Evolutionary conservation across 495 filamentous ascomycete genomes (phyloP).

Genomic region (Xanthoparmelia taractica): DNA sequence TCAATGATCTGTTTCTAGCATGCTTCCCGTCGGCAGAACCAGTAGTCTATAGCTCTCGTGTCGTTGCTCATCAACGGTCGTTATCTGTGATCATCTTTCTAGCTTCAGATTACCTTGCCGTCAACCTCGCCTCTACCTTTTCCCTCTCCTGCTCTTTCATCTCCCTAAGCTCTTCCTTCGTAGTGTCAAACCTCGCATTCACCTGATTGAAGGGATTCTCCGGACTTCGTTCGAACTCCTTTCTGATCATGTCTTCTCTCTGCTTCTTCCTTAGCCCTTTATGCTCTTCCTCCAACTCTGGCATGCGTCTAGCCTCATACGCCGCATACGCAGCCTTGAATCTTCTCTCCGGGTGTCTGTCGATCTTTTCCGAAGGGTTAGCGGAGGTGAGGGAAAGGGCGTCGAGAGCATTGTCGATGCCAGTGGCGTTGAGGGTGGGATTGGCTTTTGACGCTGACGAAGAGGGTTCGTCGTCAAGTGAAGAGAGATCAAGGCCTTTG

Average conservation of each 20-base stretch:
- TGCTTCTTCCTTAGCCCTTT: slow-evolving; percentile 71
- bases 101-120: slow-evolving; percentile 15
- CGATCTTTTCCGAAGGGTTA: slow-evolving; percentile 54
- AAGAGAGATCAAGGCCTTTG: slow-evolving; percentile 59
- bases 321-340: slow-evolving; percentile 82
- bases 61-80: background rate
- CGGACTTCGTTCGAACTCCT: slow-evolving; percentile 85
- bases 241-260: slow-evolving; percentile 66
- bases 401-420: slow-evolving; percentile 87
- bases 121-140: slow-evolving; percentile 67
- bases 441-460: slow-evolving; percentile 36
- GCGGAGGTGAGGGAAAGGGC: slow-evolving; percentile 58
- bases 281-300: slow-evolving; percentile 76
- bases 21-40: background rate
- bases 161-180: slow-evolving; percentile 66
- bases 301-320: slow-evolving; percentile 74
- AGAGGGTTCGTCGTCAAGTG: slow-evolving; percentile 53
- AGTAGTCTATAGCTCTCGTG: background rate
- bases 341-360: slow-evolving; percentile 76
- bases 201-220: slow-evolving; percentile 94
- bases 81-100: background rate
- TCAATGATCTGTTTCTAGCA: background rate
- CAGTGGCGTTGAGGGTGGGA: slow-evolving; percentile 62
- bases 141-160: slow-evolving; percentile 58
- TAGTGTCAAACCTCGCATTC: slow-evolving; percentile 62